These are phyloP conservation scores for Myrmaecium sp. DNA, from an alignment of 2,329 filamentous ascomycete species.

Conservation along the genomic window DNA sequence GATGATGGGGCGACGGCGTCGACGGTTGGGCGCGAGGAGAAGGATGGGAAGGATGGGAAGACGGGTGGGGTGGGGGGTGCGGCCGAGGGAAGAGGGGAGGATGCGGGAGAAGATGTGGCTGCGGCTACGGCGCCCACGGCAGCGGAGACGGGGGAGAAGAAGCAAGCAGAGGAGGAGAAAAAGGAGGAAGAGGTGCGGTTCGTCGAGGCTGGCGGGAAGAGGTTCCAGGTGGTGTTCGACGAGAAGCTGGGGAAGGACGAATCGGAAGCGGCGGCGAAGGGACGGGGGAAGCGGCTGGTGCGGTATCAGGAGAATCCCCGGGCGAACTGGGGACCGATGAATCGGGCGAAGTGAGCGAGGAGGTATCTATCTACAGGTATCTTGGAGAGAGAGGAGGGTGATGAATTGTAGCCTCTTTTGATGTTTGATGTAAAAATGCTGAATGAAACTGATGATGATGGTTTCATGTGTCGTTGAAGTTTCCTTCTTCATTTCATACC, in stretches of 20 bases:
- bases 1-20: constrained; percentile 12
- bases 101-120: constrained; percentile 4
- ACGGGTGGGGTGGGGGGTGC: constrained; percentile 16
- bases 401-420: too few relatives aligned
- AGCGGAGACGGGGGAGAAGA: constrained; percentile 2
- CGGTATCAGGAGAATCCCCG: constrained; percentile 82
- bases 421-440: too few relatives aligned
- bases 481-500: too few relatives aligned
- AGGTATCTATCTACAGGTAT: too few relatives aligned
- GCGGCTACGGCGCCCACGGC: constrained; percentile 2
- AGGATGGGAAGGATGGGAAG: constrained; percentile 20
- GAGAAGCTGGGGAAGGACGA: constrained; percentile 57
- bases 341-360: constrained; percentile 29
- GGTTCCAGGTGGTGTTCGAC: constrained; percentile 58
- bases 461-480: too few relatives aligned
- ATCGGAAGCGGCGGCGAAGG: too few relatives aligned
- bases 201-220: constrained; percentile 6
- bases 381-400: too few relatives aligned
- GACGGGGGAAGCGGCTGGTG: constrained; percentile 50
- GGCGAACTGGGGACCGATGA: constrained; percentile 86
- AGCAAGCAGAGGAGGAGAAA: neutral
- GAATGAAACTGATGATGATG: too few relatives aligned
- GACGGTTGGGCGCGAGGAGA: constrained; percentile 14
- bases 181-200: neutral
- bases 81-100: constrained; percentile 14